Evolutionary conservation across 176 grass and related monocot species (phyloP).

Genomic region (Bromus sterilis): DNA sequence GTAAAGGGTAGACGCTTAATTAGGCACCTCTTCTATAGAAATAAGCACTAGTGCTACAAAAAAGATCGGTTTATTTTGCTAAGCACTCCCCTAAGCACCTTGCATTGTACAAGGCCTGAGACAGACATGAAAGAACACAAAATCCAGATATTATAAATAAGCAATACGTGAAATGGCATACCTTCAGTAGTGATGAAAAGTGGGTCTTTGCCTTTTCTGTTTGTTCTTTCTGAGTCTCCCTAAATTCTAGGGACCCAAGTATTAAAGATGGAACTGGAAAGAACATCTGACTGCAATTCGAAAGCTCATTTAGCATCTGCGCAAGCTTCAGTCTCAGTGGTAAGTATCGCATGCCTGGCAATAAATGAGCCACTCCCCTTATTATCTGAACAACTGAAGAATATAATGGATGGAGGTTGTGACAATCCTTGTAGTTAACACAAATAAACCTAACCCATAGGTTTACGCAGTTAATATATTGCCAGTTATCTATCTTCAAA

Average conservation of each 20-base stretch:
- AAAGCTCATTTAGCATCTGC: conserved; percentile 85
- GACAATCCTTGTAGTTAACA: conserved; percentile 73
- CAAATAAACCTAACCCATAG: conserved; percentile 78
- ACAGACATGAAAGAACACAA: not conserved
- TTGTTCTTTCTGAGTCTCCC: conserved; percentile 38
- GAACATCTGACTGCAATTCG: conserved; percentile 62
- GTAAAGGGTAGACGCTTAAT: too few species aligned
- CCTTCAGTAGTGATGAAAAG: conserved; percentile 74
- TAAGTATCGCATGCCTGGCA: conserved; percentile 54
- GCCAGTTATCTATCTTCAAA: conserved; percentile 82
- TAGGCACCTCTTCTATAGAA: too few species aligned
- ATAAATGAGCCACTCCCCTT: conserved; percentile 68
- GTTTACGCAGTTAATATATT: conserved; percentile 78
- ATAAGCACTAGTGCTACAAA: too few species aligned
- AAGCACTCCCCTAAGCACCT: too few species aligned
- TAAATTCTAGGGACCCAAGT: conserved; percentile 72
- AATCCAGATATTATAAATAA: not conserved
- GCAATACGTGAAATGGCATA: conserved; percentile 21
- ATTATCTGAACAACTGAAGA: conserved; percentile 56
- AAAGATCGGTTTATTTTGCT: too few species aligned
- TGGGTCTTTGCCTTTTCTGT: conserved; percentile 33
- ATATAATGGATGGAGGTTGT: conserved; percentile 54
- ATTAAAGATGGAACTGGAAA: conserved; percentile 75
- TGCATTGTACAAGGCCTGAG: too few species aligned
- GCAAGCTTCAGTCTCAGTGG: conserved; percentile 72